Conservation (phyloP, 345 rosid genomes). For the Eucalyptus urophylla region DNA sequence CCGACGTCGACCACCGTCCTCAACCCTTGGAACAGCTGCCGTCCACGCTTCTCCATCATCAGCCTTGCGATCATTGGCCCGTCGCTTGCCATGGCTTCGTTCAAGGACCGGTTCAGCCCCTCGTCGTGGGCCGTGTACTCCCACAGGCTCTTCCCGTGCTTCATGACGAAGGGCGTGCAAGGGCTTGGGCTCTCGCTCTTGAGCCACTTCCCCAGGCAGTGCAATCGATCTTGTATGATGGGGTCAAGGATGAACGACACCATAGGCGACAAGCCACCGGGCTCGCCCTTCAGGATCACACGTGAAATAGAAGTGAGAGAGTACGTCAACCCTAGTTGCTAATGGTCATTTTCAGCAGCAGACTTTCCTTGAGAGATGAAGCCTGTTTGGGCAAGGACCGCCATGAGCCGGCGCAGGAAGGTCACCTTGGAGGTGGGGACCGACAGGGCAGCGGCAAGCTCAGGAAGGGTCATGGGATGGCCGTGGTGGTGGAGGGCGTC, state of each 20-base stretch:
- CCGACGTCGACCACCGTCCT: constrained; percentile 27
- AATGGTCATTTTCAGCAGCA: not conserved
- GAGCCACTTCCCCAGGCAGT: constrained; percentile 17
- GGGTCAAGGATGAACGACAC: constrained; percentile 8
- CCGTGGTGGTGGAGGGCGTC: constrained; percentile 30
- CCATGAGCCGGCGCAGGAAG: constrained; percentile 28
- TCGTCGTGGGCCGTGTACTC: not conserved
- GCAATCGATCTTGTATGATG: constrained; percentile 4
- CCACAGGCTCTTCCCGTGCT: constrained; percentile 13
- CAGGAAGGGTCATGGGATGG: constrained; percentile 17
- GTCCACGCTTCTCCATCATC: constrained; percentile 2
- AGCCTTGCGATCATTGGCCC: not conserved
- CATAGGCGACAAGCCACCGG: constrained; percentile 14
- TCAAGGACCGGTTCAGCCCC: not conserved
- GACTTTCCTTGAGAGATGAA: constrained; percentile 7
- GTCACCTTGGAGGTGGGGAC: constrained; percentile 4
- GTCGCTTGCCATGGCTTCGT: constrained; percentile 24
- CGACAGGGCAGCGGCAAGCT: constrained; percentile 8
- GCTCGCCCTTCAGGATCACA: constrained; percentile 11
- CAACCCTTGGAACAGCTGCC: constrained; percentile 13
- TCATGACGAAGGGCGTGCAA: constrained; percentile 7
- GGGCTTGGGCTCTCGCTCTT: not conserved
- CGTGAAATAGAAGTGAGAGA: constrained; percentile 13
- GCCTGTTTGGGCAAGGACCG: constrained; percentile 20
- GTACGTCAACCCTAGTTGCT: not conserved